Conservation (phyloP, 1,284 basidiomycete species). For the Leccinum angustisporum region DNA sequence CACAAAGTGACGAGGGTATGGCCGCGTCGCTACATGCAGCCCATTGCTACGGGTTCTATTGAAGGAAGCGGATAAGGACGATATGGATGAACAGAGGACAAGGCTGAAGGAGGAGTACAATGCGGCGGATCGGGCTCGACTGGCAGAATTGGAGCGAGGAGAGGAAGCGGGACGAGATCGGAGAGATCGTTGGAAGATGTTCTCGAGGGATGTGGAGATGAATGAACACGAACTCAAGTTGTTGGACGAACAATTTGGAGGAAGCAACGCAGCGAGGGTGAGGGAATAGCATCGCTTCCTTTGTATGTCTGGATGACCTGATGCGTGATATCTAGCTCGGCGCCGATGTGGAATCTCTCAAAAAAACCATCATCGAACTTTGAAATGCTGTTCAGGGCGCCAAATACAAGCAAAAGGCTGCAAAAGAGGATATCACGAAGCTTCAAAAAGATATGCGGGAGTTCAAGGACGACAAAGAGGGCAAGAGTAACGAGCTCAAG, state of each 20-base stretch:
- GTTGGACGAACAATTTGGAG: constrained; percentile 83
- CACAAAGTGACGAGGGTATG: not conserved
- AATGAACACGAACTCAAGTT: constrained; percentile 86
- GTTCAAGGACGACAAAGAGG: constrained; percentile 98
- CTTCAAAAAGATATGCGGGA: constrained; percentile 97
- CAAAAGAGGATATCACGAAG: constrained; percentile 78
- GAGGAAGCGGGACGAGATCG: constrained; percentile 54
- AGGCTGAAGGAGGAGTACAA: no score
- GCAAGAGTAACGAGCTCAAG: constrained; percentile 93
- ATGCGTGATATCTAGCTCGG: constrained; percentile 57
- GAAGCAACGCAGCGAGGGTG: constrained; percentile 88
- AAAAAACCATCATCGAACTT: constrained; percentile 68
- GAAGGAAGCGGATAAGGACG: no score
- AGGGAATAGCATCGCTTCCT: constrained; percentile 26
- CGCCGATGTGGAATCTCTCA: constrained; percentile 75
- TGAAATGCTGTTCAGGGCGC: constrained; percentile 64
- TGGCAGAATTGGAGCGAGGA: constrained; percentile 60
- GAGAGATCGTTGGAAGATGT: constrained; percentile 79
- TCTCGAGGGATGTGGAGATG: no score
- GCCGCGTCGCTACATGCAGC: no score
- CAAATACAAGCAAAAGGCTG: constrained; percentile 75
- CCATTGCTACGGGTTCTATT: no score
- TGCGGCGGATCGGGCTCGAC: constrained; percentile 30
- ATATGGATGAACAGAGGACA: no score
- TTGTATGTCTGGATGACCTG: not conserved